phyloP scores from a whole-genome alignment of 1,284 basidiomycete species.

The Wolfiporia cocos region DNA sequence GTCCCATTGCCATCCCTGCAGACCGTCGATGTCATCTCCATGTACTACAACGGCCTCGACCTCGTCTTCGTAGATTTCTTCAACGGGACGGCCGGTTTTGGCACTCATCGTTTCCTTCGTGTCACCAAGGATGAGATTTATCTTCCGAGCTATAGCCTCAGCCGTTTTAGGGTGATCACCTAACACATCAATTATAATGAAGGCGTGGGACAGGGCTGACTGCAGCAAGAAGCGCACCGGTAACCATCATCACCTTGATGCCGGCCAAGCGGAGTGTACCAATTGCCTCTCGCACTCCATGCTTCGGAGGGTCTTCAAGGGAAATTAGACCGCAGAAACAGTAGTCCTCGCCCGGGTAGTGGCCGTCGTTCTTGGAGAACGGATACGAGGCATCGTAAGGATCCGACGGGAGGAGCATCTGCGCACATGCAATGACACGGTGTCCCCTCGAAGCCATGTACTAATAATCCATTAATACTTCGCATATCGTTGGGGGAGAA shows the following conservation, averaged over 20 bases:
- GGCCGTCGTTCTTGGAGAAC: slow-evolving; percentile 49
- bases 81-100: slow-evolving; percentile 47
- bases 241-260: slow-evolving; percentile 72
- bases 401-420: slow-evolving; percentile 43
- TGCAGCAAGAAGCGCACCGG: no score
- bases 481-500: background rate
- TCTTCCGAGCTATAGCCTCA: slow-evolving; percentile 64
- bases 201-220: background rate
- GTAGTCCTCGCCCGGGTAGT: slow-evolving; percentile 49
- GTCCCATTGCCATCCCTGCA: slow-evolving; percentile 68
- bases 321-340: slow-evolving; percentile 62
- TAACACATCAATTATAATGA: slow-evolving; percentile 16
- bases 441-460: slow-evolving; percentile 71
- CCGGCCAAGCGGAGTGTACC: slow-evolving; percentile 61
- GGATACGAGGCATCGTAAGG: slow-evolving; percentile 38
- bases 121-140: slow-evolving; percentile 58
- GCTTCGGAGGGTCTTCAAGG: slow-evolving; percentile 65
- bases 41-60: slow-evolving; percentile 59
- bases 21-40: slow-evolving; percentile 55
- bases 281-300: slow-evolving; percentile 65
- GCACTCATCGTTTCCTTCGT: slow-evolving; percentile 52
- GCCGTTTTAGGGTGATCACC: slow-evolving; percentile 67
- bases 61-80: slow-evolving; percentile 64
- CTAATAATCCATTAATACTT: slow-evolving; percentile 25
- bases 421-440: slow-evolving; percentile 65